Evolutionary conservation across 1,284 basidiomycete genomes (phyloP).

Genomic region (Mycena citricolor): DNA sequence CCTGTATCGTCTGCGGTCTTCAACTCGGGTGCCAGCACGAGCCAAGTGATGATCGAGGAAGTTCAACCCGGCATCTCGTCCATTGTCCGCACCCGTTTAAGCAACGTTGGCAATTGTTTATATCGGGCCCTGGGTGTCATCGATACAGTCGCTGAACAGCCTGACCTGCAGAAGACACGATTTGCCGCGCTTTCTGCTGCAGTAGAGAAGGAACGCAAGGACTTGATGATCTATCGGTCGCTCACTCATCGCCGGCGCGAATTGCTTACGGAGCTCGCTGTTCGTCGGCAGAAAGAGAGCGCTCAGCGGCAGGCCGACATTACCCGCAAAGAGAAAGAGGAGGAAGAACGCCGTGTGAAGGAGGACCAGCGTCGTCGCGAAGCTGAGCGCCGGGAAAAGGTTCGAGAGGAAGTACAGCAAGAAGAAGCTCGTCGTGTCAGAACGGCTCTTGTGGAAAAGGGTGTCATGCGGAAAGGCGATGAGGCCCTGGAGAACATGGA

Average conservation of each 20-base stretch:
- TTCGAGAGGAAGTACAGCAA: constrained; percentile 80
- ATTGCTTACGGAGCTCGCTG: constrained; percentile 82
- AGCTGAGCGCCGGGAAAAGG: constrained; percentile 24
- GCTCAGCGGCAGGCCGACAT: constrained; percentile 78
- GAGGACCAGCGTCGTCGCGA: constrained; percentile 49
- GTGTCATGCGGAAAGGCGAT: constrained; percentile 79
- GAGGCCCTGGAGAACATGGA: constrained; percentile 77
- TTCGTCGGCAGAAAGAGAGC: constrained; percentile 90
- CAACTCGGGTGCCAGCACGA: constrained; percentile 21
- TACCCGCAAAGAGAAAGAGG: constrained; percentile 70
- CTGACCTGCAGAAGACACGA: constrained; percentile 50
- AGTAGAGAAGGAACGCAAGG: constrained; percentile 74
- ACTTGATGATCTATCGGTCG: constrained; percentile 73
- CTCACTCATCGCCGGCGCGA: constrained; percentile 88
- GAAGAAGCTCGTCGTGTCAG: constrained; percentile 92
- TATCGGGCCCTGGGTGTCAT: constrained; percentile 66
- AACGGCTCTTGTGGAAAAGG: constrained; percentile 81
- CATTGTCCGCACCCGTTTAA: constrained; percentile 74
- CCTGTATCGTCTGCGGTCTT: constrained; percentile 30
- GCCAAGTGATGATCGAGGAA: too few species aligned
- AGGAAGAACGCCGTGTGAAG: constrained; percentile 62
- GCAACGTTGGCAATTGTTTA: constrained; percentile 72
- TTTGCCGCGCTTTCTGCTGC: constrained; percentile 57
- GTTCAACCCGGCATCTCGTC: constrained; percentile 73
- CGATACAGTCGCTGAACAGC: constrained; percentile 55